These are phyloP conservation scores for Candida dubliniensis DNA, from an alignment of 1,139 yeast species.

Conservation along the genomic window DNA sequence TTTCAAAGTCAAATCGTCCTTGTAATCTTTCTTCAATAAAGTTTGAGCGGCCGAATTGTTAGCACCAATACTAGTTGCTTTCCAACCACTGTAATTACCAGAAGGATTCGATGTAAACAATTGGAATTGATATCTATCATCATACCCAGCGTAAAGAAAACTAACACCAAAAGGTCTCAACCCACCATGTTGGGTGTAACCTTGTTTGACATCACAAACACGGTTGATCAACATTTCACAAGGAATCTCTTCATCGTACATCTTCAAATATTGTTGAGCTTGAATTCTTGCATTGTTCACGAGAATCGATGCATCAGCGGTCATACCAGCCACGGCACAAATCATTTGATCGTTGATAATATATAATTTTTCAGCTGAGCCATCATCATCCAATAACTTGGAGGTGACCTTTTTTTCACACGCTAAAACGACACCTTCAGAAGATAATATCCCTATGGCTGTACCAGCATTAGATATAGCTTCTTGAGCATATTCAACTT, in stretches of 20 bases:
- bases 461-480: conserved; percentile 98
- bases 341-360: conserved; percentile 77
- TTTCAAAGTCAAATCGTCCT: conserved; percentile 71
- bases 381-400: conserved; percentile 89
- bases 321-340: conserved; percentile 98
- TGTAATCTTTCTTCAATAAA: conserved; percentile 89
- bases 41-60: conserved; percentile 97
- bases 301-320: conserved; percentile 92
- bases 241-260: conserved; percentile 89
- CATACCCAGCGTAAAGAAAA: conserved; percentile 94
- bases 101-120: conserved; percentile 94
- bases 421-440: conserved; percentile 92
- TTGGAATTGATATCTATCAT: conserved; percentile 87
- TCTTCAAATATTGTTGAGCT: conserved; percentile 82
- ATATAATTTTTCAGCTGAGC: conserved; percentile 90
- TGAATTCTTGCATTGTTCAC: conserved; percentile 82
- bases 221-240: conserved; percentile 86
- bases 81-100: conserved; percentile 98
- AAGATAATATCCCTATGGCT: conserved; percentile 89
- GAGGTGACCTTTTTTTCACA: conserved; percentile 95
- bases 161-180: conserved; percentile 98
- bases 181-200: conserved; percentile 98
- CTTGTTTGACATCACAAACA: conserved; percentile 92
- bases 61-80: conserved; percentile 96
- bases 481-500: conserved; percentile 94